Conservation (phyloP, 164 flowering plant genomes). For the Berberis vulgaris region DNA sequence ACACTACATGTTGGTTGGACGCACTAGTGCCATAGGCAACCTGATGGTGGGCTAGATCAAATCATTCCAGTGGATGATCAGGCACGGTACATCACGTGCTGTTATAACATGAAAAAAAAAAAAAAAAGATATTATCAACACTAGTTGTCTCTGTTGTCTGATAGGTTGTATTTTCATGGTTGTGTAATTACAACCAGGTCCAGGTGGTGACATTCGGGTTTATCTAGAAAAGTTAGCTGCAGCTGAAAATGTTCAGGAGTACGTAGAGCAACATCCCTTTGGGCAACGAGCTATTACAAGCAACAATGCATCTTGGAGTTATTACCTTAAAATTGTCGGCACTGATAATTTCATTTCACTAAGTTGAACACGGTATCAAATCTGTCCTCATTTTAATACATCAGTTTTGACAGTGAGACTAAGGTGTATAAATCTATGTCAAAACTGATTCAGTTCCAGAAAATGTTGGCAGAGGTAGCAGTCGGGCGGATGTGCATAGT, state of each 20-base stretch:
- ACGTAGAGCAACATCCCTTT: constrained; percentile 57
- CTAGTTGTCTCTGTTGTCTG: neutral
- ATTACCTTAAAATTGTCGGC: neutral
- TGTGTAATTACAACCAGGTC: constrained; percentile 30
- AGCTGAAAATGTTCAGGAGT: constrained; percentile 47
- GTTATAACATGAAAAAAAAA: neutral
- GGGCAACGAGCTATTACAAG: constrained; percentile 62
- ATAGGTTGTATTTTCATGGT: neutral
- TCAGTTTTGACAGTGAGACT: neutral
- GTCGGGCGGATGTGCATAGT: too few relatives aligned
- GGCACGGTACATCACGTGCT: neutral
- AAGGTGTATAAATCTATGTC: neutral
- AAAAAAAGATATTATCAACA: neutral
- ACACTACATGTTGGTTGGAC: neutral
- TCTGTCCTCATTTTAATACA: neutral
- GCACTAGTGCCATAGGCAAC: neutral
- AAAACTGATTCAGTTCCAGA: too few relatives aligned
- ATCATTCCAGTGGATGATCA: too few relatives aligned
- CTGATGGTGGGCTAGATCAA: too few relatives aligned
- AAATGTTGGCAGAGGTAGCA: too few relatives aligned
- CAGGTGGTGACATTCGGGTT: constrained; percentile 68
- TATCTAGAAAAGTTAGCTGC: constrained; percentile 50
- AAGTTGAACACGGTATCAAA: neutral
- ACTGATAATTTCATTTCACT: neutral
- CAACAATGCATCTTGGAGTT: constrained; percentile 42